Base-by-base conservation (phyloP, 495 filamentous ascomycete species). In the Tuber aestivum region DNA sequence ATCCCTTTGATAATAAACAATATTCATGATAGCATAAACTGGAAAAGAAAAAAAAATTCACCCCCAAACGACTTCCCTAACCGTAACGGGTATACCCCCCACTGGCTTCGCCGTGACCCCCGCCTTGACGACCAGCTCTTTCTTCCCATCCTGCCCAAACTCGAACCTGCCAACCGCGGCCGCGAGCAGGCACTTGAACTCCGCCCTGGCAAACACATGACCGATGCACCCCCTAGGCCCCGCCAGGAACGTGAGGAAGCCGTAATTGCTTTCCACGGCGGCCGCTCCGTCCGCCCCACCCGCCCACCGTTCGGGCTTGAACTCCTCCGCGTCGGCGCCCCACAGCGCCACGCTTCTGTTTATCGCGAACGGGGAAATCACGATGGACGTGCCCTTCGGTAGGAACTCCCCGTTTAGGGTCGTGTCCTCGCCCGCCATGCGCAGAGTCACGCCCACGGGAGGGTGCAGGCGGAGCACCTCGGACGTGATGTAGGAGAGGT, bases 131-230 rank as follows among this genome's bases (percentile, higher is more conserved):
- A 86, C 78, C n/a, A 94, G 73, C 75, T 90, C 87, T 38, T 83
- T 85, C 84, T 89, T 86, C 75, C 87, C 86, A 81, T 75, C 72
- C 78, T 85, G 83, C 75, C 90, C 85, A 70, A 93, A 89, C 78
- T 90, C 86, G 79, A 91, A 96, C 61, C 73, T 83, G 21, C 89
- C 88, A 1, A 88, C 88, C 74, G 89, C 87, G 23, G 85, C 83
- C 20, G 90, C 90, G 81, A 89, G 92, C 42, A 91, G 83, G 35
- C 87, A 88, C 41, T 85, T 82, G 8, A 97, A 92, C 86, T 99
- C 95, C 0, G 89, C 86, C 23, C 23, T n/a, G 0, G 94, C 92
- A 85, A 99, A 97, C 3, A 86, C 86, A 83, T 90, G 90, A 68
- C 90, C 90, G 78, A 91, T 89, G 48, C 89, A 91, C 32, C 88